A percentile compares a stretch with the other conserved stretches of the same genome.
Conservation (phyloP, 441 rosid genomes). For the Pelargonium fulgidum region DNA sequence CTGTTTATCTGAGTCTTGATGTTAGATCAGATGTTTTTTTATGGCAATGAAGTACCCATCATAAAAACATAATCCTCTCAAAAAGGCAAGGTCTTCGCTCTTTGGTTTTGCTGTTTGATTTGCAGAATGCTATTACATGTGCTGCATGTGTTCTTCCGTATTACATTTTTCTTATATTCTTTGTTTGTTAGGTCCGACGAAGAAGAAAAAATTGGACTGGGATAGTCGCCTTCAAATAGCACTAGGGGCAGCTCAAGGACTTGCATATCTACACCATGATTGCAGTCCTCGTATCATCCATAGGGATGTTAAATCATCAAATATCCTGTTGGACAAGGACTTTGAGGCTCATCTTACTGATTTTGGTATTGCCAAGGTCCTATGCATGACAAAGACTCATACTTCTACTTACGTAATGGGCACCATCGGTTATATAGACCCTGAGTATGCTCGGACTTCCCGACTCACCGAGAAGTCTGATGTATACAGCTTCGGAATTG, state of each 20-base stretch:
- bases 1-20: neutral
- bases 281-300: constrained; percentile 93
- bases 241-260: constrained; percentile 90
- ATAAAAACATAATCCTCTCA: too few species aligned
- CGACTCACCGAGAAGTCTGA: constrained; percentile 88
- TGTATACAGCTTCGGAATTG: constrained; percentile 86
- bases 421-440: constrained; percentile 92
- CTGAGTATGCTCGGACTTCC: constrained; percentile 95
- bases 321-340: constrained; percentile 82
- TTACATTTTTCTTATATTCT: too few species aligned
- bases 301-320: constrained; percentile 88
- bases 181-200: constrained; percentile 45
- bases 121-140: too few species aligned
- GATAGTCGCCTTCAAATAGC: constrained; percentile 76
- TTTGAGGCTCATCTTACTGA: constrained; percentile 91
- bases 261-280: constrained; percentile 88
- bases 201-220: constrained; percentile 85
- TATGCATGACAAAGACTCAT: constrained; percentile 71
- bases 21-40: neutral
- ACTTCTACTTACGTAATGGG: constrained; percentile 87
- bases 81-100: too few species aligned
- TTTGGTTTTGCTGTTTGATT: too few species aligned
- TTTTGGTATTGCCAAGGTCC: constrained; percentile 89
- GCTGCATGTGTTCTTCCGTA: too few species aligned
- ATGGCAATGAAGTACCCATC: too few species aligned